Evolutionary conservation across 2,329 filamentous ascomycete species (phyloP), one percentile per base, ranked within the genome.

Genomic region (Colletotrichum melonis): DNA sequence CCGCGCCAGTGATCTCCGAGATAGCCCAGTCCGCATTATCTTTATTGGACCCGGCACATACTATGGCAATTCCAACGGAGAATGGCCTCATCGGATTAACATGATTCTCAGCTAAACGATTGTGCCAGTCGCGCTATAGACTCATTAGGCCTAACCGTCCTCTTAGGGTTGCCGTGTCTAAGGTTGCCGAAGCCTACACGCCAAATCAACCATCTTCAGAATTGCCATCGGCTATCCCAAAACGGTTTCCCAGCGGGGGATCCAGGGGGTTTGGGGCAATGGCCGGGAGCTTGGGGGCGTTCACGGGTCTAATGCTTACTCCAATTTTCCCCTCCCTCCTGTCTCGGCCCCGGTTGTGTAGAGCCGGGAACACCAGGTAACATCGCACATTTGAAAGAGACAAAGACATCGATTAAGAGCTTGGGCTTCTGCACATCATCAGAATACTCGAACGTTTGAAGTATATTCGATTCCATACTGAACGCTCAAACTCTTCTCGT

Each of bases 41-140:
- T 49, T 49, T 49, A 49, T 49, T 49, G 42, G 19, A n/a, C 16
- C 19, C 42, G 42, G 42, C 42, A 49, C 42, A 49, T n/a, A n/a
- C 42, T 49, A 49, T 49, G 42, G 42, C 42, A 49, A 49, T n/a
- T n/a, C 42, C 42, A 49, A 49, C 42, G 42, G 16, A 19, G 42
- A 49, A n/a, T 49, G 42, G 19, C 42, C 42, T n/a, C 42, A 49
- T 56, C 54, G 54, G 54, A 56, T 56, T 56, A 24, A n/a, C 19
- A 49, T n/a, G 16, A 49, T 49, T n/a, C 19, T 19, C 42, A 49
- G 19, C 42, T 19, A n/a, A 49, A 19, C 38, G 32, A 88, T 5
- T 19, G 38, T n/a, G 19, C 42, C 19, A 49, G 16, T 19, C 42
- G 19, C 42, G 42, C 42, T n/a, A 49, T 49, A 19, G 19, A n/a